phyloP scores from a whole-genome alignment of 495 filamentous ascomycete genomes.

The Wilcoxina mikolae region DNA sequence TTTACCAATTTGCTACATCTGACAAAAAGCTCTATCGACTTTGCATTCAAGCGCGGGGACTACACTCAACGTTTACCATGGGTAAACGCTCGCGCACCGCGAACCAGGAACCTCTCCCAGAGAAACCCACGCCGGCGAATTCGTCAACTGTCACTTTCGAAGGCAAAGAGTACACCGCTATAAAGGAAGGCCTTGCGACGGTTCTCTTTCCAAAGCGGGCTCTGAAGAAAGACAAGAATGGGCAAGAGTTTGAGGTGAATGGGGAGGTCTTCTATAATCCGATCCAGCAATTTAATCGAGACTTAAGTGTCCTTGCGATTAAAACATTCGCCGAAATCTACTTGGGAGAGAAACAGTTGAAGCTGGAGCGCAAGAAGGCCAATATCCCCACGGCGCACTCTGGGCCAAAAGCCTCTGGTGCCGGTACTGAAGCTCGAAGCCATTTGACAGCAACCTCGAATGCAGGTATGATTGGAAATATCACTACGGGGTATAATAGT shows the following conservation, averaged over 20 bases:
- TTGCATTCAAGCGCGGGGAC: no score
- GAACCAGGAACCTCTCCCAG: constrained; percentile 8
- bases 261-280: constrained; percentile 94
- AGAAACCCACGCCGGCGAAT: constrained; percentile 18
- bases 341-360: constrained; percentile 35
- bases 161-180: constrained; percentile 44
- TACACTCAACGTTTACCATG: constrained; percentile 15
- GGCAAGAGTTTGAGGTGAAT: constrained; percentile 34
- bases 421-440: no score
- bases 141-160: constrained; percentile 26
- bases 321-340: constrained; percentile 63
- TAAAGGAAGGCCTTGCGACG: constrained; percentile 57
- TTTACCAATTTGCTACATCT: no score
- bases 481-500: no score
- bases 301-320: constrained; percentile 83
- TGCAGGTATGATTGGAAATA: no score
- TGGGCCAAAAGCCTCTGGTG: no score
- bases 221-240: constrained; percentile 32
- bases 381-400: no score
- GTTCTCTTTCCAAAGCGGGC: constrained; percentile 40
- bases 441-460: no score
- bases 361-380: constrained; percentile 33
- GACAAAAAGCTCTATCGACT: no score
- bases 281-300: constrained; percentile 96
- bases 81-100: constrained; percentile 20